These are phyloP conservation scores for Fomitiporia mediterranea DNA, from an alignment of 1,284 basidiomycete species.

Conservation along the genomic window DNA sequence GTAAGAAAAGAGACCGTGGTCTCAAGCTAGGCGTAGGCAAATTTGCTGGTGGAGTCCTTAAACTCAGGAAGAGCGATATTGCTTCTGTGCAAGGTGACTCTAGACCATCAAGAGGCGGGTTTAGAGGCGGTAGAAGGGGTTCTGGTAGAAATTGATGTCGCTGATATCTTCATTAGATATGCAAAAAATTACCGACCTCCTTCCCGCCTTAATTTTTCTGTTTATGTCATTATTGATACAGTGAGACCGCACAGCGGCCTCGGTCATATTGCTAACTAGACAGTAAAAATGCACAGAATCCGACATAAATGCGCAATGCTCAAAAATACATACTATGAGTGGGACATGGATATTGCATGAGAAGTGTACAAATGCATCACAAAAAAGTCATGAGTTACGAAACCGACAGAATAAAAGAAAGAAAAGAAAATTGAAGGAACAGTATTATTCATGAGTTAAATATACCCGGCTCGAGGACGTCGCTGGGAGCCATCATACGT, in stretches of 20 bases:
- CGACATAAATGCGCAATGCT: background rate
- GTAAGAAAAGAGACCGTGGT: constrained; percentile 53
- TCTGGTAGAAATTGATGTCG: constrained; percentile 21
- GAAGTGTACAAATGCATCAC: background rate
- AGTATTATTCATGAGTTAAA: background rate
- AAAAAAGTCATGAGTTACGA: background rate
- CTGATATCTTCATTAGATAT: constrained; percentile 14
- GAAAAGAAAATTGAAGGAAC: background rate
- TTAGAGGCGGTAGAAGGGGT: constrained; percentile 23
- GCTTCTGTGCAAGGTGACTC: constrained; percentile 34
- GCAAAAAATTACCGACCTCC: no score
- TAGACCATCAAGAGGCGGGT: constrained; percentile 13
- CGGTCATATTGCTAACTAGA: background rate
- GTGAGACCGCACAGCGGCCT: constrained; percentile 2
- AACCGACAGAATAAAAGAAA: background rate
- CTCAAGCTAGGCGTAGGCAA: constrained; percentile 73
- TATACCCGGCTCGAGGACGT: constrained; percentile 1
- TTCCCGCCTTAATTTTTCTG: no score
- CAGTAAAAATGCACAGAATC: background rate
- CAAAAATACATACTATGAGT: background rate
- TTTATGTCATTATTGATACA: no score
- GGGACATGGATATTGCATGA: background rate
- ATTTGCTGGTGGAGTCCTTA: constrained; percentile 62
- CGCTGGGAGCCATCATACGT: constrained; percentile 5
- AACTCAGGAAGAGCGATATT: constrained; percentile 59